Conservation (phyloP, 2,329 filamentous ascomycete genomes). For the Dothidotthia symphoricarpi region DNA sequence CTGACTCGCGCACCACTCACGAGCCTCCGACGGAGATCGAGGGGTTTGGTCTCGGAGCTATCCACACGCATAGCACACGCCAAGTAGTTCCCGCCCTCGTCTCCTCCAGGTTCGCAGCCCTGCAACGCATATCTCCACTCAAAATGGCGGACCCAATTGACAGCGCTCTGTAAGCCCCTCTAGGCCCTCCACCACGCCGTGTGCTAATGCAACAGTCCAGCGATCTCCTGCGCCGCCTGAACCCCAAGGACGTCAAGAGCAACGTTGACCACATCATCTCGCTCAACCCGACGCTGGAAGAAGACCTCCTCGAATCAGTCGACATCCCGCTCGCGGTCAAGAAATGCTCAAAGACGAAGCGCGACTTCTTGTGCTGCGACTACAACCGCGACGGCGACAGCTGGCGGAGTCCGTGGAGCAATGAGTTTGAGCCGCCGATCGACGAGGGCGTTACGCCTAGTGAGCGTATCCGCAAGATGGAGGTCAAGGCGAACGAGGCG, state of each 20-base stretch:
- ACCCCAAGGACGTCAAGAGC: conserved; percentile 83
- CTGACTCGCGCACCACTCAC: conserved; percentile 23
- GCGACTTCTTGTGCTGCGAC: conserved; percentile 97
- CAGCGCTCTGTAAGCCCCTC: conserved; percentile 65
- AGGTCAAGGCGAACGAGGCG: conserved; percentile 89
- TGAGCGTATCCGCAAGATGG: conserved; percentile 89
- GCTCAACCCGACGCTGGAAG: conserved; percentile 86
- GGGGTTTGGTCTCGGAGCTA: conserved; percentile 20
- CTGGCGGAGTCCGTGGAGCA: conserved; percentile 98
- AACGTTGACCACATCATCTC: conserved; percentile 88
- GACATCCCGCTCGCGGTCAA: conserved; percentile 89
- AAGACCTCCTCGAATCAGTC: conserved; percentile 96
- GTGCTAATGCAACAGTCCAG: conserved; percentile 50
- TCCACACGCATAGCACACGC: not conserved
- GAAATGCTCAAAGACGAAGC: conserved; percentile 81
- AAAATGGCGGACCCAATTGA: conserved; percentile 51
- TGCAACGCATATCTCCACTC: not conserved
- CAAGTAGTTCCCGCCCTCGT: no score
- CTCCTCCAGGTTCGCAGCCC: no score
- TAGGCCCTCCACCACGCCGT: not conserved
- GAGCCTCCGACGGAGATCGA: conserved; percentile 19
- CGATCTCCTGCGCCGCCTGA: conserved; percentile 95
- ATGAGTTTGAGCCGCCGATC: conserved; percentile 92
- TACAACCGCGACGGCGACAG: conserved; percentile 99
- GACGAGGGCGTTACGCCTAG: conserved; percentile 82